Percentiles rank a stretch among this genome's conserved stretches.
Evolutionary conservation across 2,329 filamentous ascomycete genomes (phyloP).

Genomic region (Ploettnerulaceae sp.): DNA sequence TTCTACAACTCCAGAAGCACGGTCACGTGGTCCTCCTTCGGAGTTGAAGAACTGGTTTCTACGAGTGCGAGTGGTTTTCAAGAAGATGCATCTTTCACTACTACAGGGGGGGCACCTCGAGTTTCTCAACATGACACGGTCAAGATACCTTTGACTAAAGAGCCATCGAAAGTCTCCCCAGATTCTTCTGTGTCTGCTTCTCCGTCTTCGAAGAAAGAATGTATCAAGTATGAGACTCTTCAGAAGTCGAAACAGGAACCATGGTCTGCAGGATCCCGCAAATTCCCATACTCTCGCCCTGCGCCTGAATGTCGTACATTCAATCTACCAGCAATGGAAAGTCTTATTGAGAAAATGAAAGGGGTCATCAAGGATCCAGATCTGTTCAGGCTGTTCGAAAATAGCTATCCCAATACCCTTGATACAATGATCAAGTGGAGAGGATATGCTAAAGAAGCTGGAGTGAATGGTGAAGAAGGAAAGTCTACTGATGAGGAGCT

Average conservation of each 20-base stretch:
- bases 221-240: conserved; percentile 22
- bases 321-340: conserved; percentile 68
- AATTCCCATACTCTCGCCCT: conserved; percentile 77
- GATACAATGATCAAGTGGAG: conserved; percentile 69
- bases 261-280: conserved; percentile 54
- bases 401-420: conserved; percentile 70
- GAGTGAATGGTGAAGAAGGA: conserved; percentile 15
- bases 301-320: conserved; percentile 74
- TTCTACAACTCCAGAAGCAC: conserved; percentile 4
- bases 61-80: neutral
- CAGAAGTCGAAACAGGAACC: conserved; percentile 23
- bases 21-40: conserved; percentile 11
- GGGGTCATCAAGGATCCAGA: conserved; percentile 69
- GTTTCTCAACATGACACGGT: conserved; percentile 3
- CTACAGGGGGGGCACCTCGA: neutral
- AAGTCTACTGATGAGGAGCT: conserved; percentile 53
- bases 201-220: conserved; percentile 13
- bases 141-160: neutral
- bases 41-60: too few relatives aligned
- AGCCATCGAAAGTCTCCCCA: too few relatives aligned
- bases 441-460: conserved; percentile 49
- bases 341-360: conserved; percentile 67
- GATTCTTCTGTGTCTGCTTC: neutral
- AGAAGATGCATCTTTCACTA: neutral
- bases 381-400: conserved; percentile 64